Conservation (phyloP, 164 flowering plant genomes). For the Umbellularia californica region DNA sequence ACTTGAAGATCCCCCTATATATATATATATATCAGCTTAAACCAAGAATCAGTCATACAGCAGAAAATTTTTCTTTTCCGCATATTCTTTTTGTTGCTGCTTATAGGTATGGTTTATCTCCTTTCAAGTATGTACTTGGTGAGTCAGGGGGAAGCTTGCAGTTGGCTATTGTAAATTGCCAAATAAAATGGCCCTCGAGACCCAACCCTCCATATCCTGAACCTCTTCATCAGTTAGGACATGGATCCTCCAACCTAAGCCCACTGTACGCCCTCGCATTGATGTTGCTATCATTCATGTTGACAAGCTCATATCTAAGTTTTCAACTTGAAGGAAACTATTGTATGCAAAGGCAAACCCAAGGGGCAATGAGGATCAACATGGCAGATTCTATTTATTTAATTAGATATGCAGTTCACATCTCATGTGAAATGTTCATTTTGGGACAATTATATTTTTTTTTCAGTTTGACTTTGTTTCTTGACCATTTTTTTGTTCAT, state of each 20-base stretch:
- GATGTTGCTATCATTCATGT: conserved; percentile 85
- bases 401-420: not conserved
- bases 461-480: not conserved
- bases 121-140: too few relatives aligned
- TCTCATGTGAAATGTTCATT: not conserved
- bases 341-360: not conserved
- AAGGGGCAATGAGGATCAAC: not conserved
- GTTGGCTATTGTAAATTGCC: too few relatives aligned
- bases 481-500: not conserved
- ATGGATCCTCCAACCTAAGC: conserved; percentile 90
- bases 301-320: conserved; percentile 79
- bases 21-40: too few relatives aligned
- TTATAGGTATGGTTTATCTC: too few relatives aligned
- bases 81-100: too few relatives aligned
- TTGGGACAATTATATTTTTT: not conserved
- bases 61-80: too few relatives aligned
- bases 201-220: too few relatives aligned
- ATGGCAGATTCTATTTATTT: not conserved
- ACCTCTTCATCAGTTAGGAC: too few relatives aligned
- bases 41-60: too few relatives aligned
- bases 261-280: conserved; percentile 73
- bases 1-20: too few relatives aligned
- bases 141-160: too few relatives aligned
- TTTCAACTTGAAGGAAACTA: conserved; percentile 13
- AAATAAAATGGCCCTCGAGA: too few relatives aligned